These are phyloP conservation scores for Hymenoscyphus albidus DNA, from an alignment of 2,329 filamentous ascomycete genomes.

Conservation along the genomic window DNA sequence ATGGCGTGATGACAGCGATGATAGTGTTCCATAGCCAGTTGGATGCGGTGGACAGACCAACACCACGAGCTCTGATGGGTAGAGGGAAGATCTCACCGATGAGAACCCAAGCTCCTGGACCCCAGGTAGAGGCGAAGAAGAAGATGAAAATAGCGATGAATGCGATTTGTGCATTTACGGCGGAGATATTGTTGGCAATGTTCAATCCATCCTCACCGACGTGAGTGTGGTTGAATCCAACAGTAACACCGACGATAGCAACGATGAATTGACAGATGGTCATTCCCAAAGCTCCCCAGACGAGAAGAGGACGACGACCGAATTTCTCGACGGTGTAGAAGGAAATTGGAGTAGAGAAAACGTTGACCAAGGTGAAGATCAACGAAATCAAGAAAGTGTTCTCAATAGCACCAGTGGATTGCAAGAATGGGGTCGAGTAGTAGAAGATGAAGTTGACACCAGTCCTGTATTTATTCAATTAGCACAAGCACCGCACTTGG, in stretches of 20 bases:
- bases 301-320: conserved; percentile 74
- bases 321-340: conserved; percentile 85
- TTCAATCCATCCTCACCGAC: conserved; percentile 49
- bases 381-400: conserved; percentile 80
- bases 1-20: conserved; percentile 73
- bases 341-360: conserved; percentile 71
- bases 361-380: conserved; percentile 87
- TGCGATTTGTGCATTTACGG: conserved; percentile 67
- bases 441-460: conserved; percentile 94
- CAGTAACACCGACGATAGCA: conserved; percentile 51
- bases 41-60: conserved; percentile 64
- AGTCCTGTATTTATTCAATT: conserved; percentile 70
- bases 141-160: conserved; percentile 87
- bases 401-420: conserved; percentile 62
- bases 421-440: conserved; percentile 88
- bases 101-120: conserved; percentile 72
- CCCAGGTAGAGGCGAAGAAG: conserved; percentile 82
- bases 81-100: conserved; percentile 87
- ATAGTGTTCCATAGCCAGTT: conserved; percentile 75
- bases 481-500: conserved; percentile 76
- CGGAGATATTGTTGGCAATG: conserved; percentile 39
- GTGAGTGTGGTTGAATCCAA: conserved; percentile 41
- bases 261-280: conserved; percentile 82
- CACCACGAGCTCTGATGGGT: conserved; percentile 79
- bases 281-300: conserved; percentile 78